Evolutionary conservation across 1,284 basidiomycete genomes (phyloP).

Genomic region (Boletus sp.): DNA sequence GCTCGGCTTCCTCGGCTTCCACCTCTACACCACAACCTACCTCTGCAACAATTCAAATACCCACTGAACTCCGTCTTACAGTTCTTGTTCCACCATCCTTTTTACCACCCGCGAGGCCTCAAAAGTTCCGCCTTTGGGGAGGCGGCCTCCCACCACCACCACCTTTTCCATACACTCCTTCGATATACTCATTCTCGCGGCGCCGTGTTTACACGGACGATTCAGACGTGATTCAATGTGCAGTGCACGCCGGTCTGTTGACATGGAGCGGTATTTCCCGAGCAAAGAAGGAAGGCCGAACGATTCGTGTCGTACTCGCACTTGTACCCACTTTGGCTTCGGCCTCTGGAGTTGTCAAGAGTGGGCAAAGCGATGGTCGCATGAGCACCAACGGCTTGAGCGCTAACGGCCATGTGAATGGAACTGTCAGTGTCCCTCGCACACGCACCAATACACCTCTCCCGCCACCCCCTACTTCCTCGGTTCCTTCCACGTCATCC

Average conservation of each 20-base stretch:
- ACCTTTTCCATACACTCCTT: slow-evolving; percentile 34
- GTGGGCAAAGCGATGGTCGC: slow-evolving; percentile 25
- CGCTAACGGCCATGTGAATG: slow-evolving; percentile 36
- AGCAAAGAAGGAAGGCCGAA: slow-evolving; percentile 56
- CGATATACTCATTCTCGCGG: slow-evolving; percentile 35
- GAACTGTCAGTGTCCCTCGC: slow-evolving; percentile 35
- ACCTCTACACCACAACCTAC: slow-evolving; percentile 19
- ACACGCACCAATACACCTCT: slow-evolving; percentile 38
- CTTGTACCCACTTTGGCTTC: slow-evolving; percentile 40
- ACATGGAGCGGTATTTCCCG: slow-evolving; percentile 59
- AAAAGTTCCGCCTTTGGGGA: slow-evolving; percentile 64
- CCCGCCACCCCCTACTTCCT: slow-evolving; percentile 24
- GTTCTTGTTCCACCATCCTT: slow-evolving; percentile 62
- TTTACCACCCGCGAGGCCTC: slow-evolving; percentile 55
- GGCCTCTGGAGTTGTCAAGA: slow-evolving; percentile 34
- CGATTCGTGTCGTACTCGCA: slow-evolving; percentile 56
- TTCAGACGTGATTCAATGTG: slow-evolving; percentile 73
- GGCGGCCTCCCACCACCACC: slow-evolving; percentile 55
- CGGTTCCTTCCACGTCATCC: slow-evolving; percentile 32
- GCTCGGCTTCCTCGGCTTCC: slow-evolving; percentile 12
- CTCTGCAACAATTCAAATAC: slow-evolving; percentile 17
- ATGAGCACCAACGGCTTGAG: slow-evolving; percentile 15
- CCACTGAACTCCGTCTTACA: slow-evolving; percentile 58
- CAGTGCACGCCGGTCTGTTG: slow-evolving; percentile 66
- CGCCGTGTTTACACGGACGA: slow-evolving; percentile 73